Conservation (phyloP, 2,329 filamentous ascomycete genomes). For the Arthrobotrys sphaeroides region DNA sequence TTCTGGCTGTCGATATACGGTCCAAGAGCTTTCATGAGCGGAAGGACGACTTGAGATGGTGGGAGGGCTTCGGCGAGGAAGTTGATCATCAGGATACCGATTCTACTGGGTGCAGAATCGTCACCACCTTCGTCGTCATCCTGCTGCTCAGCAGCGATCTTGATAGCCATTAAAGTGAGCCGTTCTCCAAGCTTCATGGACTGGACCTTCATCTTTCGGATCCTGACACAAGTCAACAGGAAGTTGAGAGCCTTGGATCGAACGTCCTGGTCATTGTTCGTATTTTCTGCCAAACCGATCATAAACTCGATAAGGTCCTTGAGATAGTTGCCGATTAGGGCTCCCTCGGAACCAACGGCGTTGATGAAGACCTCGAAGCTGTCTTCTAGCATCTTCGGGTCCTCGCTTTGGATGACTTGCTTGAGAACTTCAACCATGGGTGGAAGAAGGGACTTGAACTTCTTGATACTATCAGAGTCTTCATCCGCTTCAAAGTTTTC, state of each 20-base stretch:
- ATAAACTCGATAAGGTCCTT: constrained; percentile 92
- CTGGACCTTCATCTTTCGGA: constrained; percentile 95
- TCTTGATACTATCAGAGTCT: constrained; percentile 75
- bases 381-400: constrained; percentile 88
- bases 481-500: constrained; percentile 89
- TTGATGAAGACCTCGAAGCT: constrained; percentile 98
- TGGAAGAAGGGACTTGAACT: constrained; percentile 83
- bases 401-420: constrained; percentile 77
- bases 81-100: constrained; percentile 86
- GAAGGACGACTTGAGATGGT: constrained; percentile 91
- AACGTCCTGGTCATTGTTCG: constrained; percentile 80
- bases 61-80: constrained; percentile 87
- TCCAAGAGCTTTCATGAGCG: constrained; percentile 85
- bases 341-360: constrained; percentile 86
- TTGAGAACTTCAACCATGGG: constrained; percentile 90
- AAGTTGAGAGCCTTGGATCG: constrained; percentile 91
- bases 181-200: constrained; percentile 85
- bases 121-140: constrained; percentile 76
- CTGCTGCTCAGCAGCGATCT: constrained; percentile 89
- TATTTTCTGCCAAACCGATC: constrained; percentile 83
- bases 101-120: constrained; percentile 83
- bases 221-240: constrained; percentile 89
- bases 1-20: constrained; percentile 79
- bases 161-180: constrained; percentile 85
- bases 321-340: constrained; percentile 84